phyloP scores from a whole-genome alignment of 2,329 filamentous ascomycete species.

The Xylaria sp. region DNA sequence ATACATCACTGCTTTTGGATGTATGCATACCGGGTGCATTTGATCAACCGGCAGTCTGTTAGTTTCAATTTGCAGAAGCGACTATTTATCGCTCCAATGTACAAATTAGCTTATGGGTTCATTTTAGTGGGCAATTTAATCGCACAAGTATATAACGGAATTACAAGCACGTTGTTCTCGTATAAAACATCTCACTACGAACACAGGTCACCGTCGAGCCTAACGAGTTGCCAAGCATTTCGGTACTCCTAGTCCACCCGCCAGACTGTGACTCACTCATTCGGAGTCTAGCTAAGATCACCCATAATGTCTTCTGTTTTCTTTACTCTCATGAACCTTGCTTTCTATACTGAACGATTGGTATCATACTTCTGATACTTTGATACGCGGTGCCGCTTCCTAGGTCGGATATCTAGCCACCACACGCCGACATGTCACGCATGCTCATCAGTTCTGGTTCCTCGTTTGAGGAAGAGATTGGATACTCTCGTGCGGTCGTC shows the following conservation, averaged over 20 bases:
- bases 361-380: not conserved
- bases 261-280: not conserved
- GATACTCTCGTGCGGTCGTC: slow-evolving; percentile 26
- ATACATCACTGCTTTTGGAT: too few species aligned
- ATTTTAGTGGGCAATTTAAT: slow-evolving; percentile 6
- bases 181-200: not conserved
- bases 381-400: not conserved
- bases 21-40: too few species aligned
- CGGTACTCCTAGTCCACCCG: not conserved
- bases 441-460: slow-evolving; percentile 26
- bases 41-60: not conserved
- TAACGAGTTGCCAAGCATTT: slow-evolving; percentile 3
- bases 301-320: not conserved
- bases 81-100: slow-evolving; percentile 12
- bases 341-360: not conserved
- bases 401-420: too few species aligned
- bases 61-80: not conserved
- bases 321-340: not conserved
- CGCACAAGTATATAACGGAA: slow-evolving; percentile 20
- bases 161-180: not conserved
- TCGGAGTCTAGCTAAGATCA: too few species aligned
- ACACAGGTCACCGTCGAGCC: not conserved
- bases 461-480: slow-evolving; percentile 25
- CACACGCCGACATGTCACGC: slow-evolving; percentile 3
- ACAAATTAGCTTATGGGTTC: slow-evolving; percentile 25